Evolutionary conservation across 352 stramenopile species (phyloP).

Genomic region (Globisporangium ultimum): DNA sequence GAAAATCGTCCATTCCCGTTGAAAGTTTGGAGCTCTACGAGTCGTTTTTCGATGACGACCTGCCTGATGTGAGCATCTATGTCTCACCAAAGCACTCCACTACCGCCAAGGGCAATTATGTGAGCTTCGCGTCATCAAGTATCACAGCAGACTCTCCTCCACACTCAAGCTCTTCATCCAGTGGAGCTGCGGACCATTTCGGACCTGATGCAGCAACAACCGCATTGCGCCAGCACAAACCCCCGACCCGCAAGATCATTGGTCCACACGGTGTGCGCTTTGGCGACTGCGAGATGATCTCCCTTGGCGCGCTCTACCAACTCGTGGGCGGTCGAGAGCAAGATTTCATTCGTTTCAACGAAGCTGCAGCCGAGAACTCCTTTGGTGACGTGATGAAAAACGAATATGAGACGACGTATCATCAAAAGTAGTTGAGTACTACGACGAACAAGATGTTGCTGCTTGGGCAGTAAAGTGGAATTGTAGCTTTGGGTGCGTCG

Average conservation of each 20-base stretch:
- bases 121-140: conserved; percentile 18
- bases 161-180: conserved; percentile 3
- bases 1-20: conserved; percentile 43
- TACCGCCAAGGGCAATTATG: conserved; percentile 6
- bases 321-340: conserved; percentile 76
- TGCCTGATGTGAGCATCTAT: conserved; percentile 60
- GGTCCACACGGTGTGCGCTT: conserved; percentile 11
- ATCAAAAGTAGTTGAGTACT: no score
- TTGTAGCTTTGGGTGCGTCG: no score
- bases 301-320: conserved; percentile 71
- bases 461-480: no score
- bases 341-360: conserved; percentile 84
- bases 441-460: not conserved
- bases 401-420: conserved; percentile 48
- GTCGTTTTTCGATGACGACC: conserved; percentile 73
- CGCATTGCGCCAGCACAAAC: conserved; percentile 5
- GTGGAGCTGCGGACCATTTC: not conserved
- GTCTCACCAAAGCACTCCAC: conserved; percentile 8
- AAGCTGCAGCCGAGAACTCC: conserved; percentile 57
- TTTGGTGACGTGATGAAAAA: conserved; percentile 79
- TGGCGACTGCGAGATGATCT: conserved; percentile 49
- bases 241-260: conserved; percentile 15
- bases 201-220: not conserved
- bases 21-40: conserved; percentile 80
- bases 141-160: conserved; percentile 9